Percentiles rank a stretch among this genome's conserved stretches.
These are phyloP conservation scores for Debaryomyces tyrocola DNA, from an alignment of 805 yeast species.

Conservation along the genomic window DNA sequence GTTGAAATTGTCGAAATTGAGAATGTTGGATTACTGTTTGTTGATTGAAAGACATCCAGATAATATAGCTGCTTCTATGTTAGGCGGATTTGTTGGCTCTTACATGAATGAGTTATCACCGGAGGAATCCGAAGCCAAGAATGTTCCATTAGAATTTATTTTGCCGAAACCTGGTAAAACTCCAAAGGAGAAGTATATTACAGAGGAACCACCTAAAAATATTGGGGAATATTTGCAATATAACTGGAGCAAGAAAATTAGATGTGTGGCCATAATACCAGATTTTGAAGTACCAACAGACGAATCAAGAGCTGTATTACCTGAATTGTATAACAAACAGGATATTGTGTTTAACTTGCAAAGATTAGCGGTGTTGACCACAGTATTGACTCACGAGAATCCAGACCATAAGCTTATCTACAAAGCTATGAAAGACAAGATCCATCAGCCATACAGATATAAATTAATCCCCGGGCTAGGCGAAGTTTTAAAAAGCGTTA, in stretches of 20 bases:
- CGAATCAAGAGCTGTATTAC: conserved; percentile 85
- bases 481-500: conserved; percentile 74
- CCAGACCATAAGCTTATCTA: conserved; percentile 83
- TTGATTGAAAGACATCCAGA: conserved; percentile 99
- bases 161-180: conserved; percentile 63
- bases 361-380: conserved; percentile 87
- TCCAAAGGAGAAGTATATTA: conserved; percentile 52
- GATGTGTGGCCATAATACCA: conserved; percentile 90
- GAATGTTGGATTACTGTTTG: conserved; percentile 87
- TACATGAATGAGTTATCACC: conserved; percentile 78
- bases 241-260: conserved; percentile 76
- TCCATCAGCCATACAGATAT: conserved; percentile 97
- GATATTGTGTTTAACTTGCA: conserved; percentile 93
- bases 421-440: conserved; percentile 94
- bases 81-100: conserved; percentile 98
- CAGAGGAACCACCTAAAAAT: conserved; percentile 64
- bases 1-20: conserved; percentile 67
- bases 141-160: conserved; percentile 82
- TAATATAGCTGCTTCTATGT: conserved; percentile 97
- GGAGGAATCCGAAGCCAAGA: conserved; percentile 70
- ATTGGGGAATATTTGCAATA: conserved; percentile 90
- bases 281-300: conserved; percentile 94
- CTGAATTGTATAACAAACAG: conserved; percentile 68
- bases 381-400: conserved; percentile 82
- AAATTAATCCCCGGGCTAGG: conserved; percentile 87